Base-by-base conservation (phyloP, 306 rosid species). In the Rubus idaeus region DNA sequence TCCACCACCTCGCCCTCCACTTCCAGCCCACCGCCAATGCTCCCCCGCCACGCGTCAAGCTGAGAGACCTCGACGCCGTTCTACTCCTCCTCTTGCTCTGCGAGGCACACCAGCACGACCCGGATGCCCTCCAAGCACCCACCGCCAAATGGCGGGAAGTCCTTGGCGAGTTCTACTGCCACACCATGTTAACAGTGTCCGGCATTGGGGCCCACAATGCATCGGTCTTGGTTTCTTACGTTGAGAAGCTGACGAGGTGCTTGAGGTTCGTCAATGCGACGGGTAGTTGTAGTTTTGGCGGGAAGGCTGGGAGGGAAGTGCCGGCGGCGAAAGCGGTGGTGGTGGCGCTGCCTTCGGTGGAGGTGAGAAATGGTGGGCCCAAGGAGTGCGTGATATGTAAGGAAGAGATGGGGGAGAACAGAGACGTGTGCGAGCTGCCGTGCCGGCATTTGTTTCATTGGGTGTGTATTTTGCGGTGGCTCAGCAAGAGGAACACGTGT, bases 391-490 rank as follows among this genome's bases (percentile, higher is more conserved):
- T 77, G 86, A 86, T 94, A 58, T 94, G 98, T 53, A 88, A 83
- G 68, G 97, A 91, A 77, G 96, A 88, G 87, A 94, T 94, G 96
- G 4, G 70, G 35, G 81, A 69, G 23, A 90, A 91, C 68, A 90
- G 91, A 75, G 96, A 92, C 17, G 92, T 88, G 61, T 94, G 98
- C 41, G 85, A 88, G 62, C 65, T 94, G 84, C 97, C 98, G 51
- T 94, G 98, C 61, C 84, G 77, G 81, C 98, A 94, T 44, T 77
- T 80, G 89, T 94, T 92, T 82, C 98, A 92, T 68, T 88, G 98
- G 98, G 83, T 77, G 76, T 94, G 98, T 58, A 79, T 94, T 42
- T 77, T 94, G 70, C 91, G 91, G 1, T 94, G 98, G 98, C 75
- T 94, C 16, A 85, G 85, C 65, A 88, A 84, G 84, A 90, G 77